These are phyloP conservation scores for Colletotrichum simmondsii DNA, from an alignment of 2,329 filamentous ascomycete species.

Conservation along the genomic window DNA sequence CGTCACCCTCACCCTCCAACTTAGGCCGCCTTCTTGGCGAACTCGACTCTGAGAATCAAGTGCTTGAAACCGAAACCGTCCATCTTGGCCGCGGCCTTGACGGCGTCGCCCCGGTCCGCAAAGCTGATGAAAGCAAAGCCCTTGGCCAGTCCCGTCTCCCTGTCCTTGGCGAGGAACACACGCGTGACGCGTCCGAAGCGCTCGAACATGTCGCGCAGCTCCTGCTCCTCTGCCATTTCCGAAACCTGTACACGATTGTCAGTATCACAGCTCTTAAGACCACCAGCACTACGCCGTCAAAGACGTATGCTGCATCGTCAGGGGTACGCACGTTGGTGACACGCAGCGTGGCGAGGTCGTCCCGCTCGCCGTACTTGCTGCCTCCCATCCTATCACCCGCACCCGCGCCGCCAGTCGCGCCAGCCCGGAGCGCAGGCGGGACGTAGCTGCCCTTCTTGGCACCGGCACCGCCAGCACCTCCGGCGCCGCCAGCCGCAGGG, in stretches of 20 bases:
- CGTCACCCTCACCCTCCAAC: background rate
- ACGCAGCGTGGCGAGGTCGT: conserved; percentile 94
- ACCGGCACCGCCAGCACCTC: conserved; percentile 52
- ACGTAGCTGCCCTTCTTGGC: conserved; percentile 89
- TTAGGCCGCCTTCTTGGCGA: conserved; percentile 78
- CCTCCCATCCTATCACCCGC: conserved; percentile 87
- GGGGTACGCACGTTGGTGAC: conserved; percentile 88
- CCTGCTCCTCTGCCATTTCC: conserved; percentile 95
- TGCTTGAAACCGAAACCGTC: conserved; percentile 94
- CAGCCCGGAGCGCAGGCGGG: conserved; percentile 89
- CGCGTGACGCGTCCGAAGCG: conserved; percentile 95
- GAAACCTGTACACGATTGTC: conserved; percentile 72
- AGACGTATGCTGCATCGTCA: background rate
- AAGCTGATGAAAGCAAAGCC: conserved; percentile 99
- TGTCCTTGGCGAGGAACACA: conserved; percentile 97
- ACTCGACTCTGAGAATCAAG: conserved; percentile 87
- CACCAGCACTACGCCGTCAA: background rate
- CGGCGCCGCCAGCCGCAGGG: conserved; percentile 49
- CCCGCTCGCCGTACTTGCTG: conserved; percentile 86
- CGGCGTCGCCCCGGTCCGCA: conserved; percentile 88
- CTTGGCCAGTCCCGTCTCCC: conserved; percentile 95
- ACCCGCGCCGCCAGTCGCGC: conserved; percentile 62
- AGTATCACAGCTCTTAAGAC: conserved; percentile 33
- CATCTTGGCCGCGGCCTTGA: conserved; percentile 96
- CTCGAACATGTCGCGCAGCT: conserved; percentile 98